phyloP scores from a whole-genome alignment of 2,329 filamentous ascomycete genomes.

The Apiospora arundinis region DNA sequence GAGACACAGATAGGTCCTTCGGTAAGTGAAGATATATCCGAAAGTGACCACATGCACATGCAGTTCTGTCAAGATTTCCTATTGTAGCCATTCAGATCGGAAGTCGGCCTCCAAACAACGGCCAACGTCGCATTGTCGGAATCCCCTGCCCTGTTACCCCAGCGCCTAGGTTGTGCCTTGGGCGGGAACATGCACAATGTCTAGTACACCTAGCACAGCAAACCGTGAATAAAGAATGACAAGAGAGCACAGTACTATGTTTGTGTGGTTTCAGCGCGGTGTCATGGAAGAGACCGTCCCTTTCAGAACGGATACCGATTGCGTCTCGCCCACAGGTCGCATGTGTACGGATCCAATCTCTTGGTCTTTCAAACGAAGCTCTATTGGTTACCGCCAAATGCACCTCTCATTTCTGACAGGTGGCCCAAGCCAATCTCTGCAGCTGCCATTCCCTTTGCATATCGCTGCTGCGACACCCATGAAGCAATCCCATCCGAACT shows the following conservation, averaged over 20 bases:
- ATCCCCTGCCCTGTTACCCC: background rate
- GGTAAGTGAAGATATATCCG: background rate
- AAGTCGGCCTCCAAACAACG: background rate
- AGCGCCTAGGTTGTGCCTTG: background rate
- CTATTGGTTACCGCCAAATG: background rate
- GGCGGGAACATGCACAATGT: background rate
- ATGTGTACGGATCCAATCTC: background rate
- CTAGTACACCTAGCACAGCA: background rate
- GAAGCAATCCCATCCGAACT: background rate
- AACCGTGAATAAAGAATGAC: background rate
- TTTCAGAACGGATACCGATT: background rate
- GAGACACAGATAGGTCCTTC: background rate
- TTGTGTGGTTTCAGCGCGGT: background rate
- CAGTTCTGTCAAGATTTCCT: background rate
- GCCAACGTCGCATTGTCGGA: background rate
- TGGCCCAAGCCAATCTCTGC: background rate
- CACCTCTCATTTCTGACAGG: background rate
- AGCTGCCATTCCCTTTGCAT: background rate
- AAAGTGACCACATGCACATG: background rate
- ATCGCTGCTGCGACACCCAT: background rate
- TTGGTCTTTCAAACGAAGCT: background rate
- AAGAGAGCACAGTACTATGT: background rate
- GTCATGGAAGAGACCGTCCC: background rate
- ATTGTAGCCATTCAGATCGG: background rate
- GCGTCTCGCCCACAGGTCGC: background rate